phyloP scores from a whole-genome alignment of 345 rosid genomes.

The Lagerstroemia speciosa region DNA sequence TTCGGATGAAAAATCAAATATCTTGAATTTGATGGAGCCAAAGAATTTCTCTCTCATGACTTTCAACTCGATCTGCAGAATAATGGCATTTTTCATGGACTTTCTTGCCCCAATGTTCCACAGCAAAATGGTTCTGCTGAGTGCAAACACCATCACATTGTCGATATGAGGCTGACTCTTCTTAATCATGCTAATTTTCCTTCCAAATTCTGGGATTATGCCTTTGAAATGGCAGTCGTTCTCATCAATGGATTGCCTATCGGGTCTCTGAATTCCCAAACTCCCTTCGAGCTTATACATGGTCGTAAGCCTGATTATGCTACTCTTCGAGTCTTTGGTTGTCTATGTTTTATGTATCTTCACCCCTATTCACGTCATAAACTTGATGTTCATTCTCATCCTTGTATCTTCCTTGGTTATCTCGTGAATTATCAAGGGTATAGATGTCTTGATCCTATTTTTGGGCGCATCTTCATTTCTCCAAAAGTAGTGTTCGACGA shows the following conservation, averaged over 20 bases:
- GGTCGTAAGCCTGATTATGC: not conserved
- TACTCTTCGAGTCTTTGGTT: not conserved
- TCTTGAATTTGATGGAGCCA: not conserved
- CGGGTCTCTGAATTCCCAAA: constrained; percentile 3
- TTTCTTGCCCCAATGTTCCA: too few species aligned
- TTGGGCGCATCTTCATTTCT: not conserved
- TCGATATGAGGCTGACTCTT: too few species aligned
- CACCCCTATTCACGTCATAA: not conserved
- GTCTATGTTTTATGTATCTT: not conserved
- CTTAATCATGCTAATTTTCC: not conserved
- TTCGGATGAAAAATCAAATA: not conserved
- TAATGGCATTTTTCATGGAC: not conserved
- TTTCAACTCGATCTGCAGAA: not conserved
- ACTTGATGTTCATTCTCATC: not conserved
- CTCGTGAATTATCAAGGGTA: not conserved
- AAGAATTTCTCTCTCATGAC: too few species aligned
- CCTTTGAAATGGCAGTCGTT: not conserved
- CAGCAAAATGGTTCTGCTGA: too few species aligned
- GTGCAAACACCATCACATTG: too few species aligned
- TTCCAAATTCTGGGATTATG: too few species aligned
- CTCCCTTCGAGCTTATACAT: not conserved
- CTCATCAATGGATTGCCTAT: not conserved
- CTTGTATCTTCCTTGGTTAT: not conserved
- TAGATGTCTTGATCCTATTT: not conserved
- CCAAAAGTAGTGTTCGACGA: not conserved